Evolutionary conservation across 2,329 filamentous ascomycete species (phyloP).

Genomic region (Rhynchosporium secalis): DNA sequence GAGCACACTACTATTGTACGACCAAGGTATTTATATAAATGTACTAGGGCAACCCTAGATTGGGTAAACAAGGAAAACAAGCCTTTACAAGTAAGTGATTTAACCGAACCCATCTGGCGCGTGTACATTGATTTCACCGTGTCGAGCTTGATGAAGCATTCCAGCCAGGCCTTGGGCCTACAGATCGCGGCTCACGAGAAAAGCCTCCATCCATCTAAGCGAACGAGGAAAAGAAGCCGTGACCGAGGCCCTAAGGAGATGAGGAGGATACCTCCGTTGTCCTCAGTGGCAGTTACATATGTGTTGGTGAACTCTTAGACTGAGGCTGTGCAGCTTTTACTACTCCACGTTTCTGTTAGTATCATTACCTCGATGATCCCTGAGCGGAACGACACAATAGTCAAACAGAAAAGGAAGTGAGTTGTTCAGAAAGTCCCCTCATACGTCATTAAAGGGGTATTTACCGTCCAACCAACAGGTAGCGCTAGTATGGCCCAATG

Average conservation of each 20-base stretch:
- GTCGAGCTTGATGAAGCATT: too few species aligned
- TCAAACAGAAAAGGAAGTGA: conserved; percentile 1
- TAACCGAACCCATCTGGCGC: too few species aligned
- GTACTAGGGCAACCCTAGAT: too few species aligned
- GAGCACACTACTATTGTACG: not conserved
- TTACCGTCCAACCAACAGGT: not conserved
- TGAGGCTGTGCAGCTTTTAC: conserved; percentile 15
- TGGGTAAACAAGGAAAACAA: not conserved
- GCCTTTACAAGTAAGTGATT: not conserved
- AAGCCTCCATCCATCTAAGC: conserved; percentile 1
- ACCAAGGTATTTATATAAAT: too few species aligned
- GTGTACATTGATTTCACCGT: too few species aligned
- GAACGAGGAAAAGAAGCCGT: conserved; percentile 1
- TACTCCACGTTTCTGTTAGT: not conserved
- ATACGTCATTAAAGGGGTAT: conserved; percentile 5
- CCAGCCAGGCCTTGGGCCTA: too few species aligned
- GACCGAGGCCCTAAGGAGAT: not conserved
- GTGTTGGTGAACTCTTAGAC: not conserved
- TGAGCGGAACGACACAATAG: not conserved
- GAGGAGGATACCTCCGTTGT: not conserved
- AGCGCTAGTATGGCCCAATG: not conserved
- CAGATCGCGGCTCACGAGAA: not conserved
- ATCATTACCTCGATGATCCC: not conserved
- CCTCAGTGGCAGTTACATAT: conserved; percentile 5
- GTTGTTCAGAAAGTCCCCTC: not conserved